A percentile compares a stretch with the other conserved stretches of the same genome.
Conservation (phyloP, 495 filamentous ascomycete species). For the Penicillium parvum region DNA sequence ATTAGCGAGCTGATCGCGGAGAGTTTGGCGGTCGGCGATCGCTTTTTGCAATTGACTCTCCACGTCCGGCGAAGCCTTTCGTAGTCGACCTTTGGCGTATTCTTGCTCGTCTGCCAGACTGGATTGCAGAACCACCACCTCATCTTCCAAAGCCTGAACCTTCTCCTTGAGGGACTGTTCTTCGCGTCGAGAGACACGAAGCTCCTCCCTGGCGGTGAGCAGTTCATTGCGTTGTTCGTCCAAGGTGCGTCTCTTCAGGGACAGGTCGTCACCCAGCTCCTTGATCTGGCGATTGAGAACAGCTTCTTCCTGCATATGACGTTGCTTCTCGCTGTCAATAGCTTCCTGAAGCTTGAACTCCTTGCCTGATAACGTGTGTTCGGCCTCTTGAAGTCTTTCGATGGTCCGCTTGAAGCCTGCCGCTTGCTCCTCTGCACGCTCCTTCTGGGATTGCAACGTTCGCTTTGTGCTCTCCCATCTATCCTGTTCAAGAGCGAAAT, state of each 20-base stretch:
- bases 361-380: constrained; percentile 61
- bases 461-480: constrained; percentile 66
- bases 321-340: constrained; percentile 54
- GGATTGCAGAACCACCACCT: constrained; percentile 70
- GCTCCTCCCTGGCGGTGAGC: constrained; percentile 59
- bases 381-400: constrained; percentile 62
- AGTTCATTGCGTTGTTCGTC: constrained; percentile 56
- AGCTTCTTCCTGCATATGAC: constrained; percentile 53
- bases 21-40: constrained; percentile 52
- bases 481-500: constrained; percentile 64
- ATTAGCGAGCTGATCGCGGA: constrained; percentile 60
- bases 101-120: constrained; percentile 72
- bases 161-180: constrained; percentile 61
- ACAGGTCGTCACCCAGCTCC: constrained; percentile 54
- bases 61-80: constrained; percentile 41
- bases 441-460: constrained; percentile 59
- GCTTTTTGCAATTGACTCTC: constrained; percentile 47
- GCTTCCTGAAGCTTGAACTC: constrained; percentile 62
- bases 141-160: constrained; percentile 71
- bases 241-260: constrained; percentile 48
- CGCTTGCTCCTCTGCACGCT: constrained; percentile 64
- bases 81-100: constrained; percentile 53
- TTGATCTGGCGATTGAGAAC: constrained; percentile 52
- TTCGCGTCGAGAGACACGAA: constrained; percentile 61
- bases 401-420: constrained; percentile 67